These are phyloP conservation scores for Scedosporium dehoogii DNA, from an alignment of 2,329 filamentous ascomycete species.

Conservation along the genomic window DNA sequence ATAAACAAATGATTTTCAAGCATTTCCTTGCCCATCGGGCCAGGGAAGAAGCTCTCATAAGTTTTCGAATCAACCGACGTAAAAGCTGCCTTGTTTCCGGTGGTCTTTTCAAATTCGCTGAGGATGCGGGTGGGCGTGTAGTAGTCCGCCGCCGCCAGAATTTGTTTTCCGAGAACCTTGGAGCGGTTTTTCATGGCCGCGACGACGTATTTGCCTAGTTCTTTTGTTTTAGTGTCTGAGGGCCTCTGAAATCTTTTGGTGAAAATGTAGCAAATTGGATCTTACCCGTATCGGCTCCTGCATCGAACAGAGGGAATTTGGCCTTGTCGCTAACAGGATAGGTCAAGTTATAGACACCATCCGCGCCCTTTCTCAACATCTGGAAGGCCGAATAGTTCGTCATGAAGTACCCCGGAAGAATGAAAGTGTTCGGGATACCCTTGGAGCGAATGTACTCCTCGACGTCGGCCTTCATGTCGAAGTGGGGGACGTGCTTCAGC, in stretches of 20 bases:
- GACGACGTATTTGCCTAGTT: slow-evolving; percentile 25
- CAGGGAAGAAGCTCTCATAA: slow-evolving; percentile 24
- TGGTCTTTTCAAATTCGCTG: slow-evolving; percentile 17
- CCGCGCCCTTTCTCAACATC: slow-evolving; percentile 12
- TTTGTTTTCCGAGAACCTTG: slow-evolving; percentile 18
- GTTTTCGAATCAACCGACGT: slow-evolving; percentile 20
- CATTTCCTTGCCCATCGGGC: slow-evolving; percentile 21
- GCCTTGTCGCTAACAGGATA: slow-evolving; percentile 20
- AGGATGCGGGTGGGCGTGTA: slow-evolving; percentile 21
- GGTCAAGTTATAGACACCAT: slow-evolving; percentile 18
- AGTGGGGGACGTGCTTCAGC: slow-evolving; percentile 32
- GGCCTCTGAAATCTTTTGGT: too few relatives aligned
- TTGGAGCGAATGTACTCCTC: slow-evolving; percentile 43
- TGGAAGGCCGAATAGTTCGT: slow-evolving; percentile 27
- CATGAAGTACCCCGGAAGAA: slow-evolving; percentile 44
- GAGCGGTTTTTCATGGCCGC: slow-evolving; percentile 15
- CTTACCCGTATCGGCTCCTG: slow-evolving; percentile 21
- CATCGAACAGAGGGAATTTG: slow-evolving; percentile 27
- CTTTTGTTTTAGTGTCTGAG: too few relatives aligned
- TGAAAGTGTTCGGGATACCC: slow-evolving; percentile 39
- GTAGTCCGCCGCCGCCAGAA: slow-evolving; percentile 27
- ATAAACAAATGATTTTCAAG: slow-evolving; percentile 28
- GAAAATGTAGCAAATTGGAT: neutral
- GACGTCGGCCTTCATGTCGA: slow-evolving; percentile 46
- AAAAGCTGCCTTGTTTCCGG: slow-evolving; percentile 22